phyloP scores from a whole-genome alignment of 345 rosid genomes.

The Conringia planisiliqua region DNA sequence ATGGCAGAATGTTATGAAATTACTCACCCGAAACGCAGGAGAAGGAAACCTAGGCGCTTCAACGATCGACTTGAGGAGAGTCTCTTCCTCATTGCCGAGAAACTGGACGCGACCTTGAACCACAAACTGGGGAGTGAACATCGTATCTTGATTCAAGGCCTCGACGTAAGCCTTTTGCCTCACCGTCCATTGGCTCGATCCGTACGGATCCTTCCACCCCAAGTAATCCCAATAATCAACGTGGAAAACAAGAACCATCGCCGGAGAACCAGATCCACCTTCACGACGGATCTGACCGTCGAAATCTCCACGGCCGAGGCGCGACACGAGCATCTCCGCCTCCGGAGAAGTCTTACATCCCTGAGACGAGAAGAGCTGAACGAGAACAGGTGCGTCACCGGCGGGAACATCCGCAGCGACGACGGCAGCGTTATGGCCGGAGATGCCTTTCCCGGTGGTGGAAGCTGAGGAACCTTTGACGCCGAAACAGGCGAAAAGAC shows the following conservation, averaged over 20 bases:
- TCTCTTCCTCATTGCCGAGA: slow-evolving; percentile 63
- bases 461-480: slow-evolving; percentile 26
- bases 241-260: slow-evolving; percentile 60
- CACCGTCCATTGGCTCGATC: slow-evolving; percentile 70
- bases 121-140: slow-evolving; percentile 87
- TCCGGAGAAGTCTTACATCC: slow-evolving; percentile 77
- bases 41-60: slow-evolving; percentile 64
- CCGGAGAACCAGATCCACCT: slow-evolving; percentile 43
- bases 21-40: slow-evolving; percentile 53
- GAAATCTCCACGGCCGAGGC: slow-evolving; percentile 86
- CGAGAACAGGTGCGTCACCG: slow-evolving; percentile 52
- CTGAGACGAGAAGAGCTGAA: slow-evolving; percentile 85
- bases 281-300: slow-evolving; percentile 27
- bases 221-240: slow-evolving; percentile 87
- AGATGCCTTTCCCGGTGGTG: slow-evolving; percentile 4
- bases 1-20: neutral
- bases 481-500: slow-evolving; percentile 71
- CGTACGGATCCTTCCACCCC: slow-evolving; percentile 94
- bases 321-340: slow-evolving; percentile 73
- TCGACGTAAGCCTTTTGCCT: slow-evolving; percentile 84
- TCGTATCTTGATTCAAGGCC: slow-evolving; percentile 67
- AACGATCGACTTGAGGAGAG: slow-evolving; percentile 45
- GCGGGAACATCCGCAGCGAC: slow-evolving; percentile 38
- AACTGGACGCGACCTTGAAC: slow-evolving; percentile 69
- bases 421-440: slow-evolving; percentile 13